phyloP scores from a whole-genome alignment of 768 basidiomycete genomes.

The Scleroderma citrinum region DNA sequence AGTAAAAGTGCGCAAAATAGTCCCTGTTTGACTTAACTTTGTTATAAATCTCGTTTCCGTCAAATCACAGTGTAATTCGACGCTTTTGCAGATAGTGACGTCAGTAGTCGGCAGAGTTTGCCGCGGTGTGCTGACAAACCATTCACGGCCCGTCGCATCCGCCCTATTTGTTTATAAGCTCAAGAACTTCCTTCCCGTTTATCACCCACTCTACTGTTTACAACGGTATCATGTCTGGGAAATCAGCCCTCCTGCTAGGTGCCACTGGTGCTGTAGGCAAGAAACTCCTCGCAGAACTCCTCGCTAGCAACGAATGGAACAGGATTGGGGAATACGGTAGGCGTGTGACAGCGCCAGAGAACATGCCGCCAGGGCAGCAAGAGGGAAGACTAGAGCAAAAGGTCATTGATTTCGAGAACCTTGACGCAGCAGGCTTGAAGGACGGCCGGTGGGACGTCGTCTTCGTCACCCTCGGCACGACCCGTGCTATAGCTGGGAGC shows the following conservation, averaged over 20 bases:
- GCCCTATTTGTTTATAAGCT: too few relatives aligned
- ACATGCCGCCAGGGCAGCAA: conserved; percentile 27
- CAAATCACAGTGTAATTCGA: too few relatives aligned
- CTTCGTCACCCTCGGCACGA: conserved; percentile 71
- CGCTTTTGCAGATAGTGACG: too few relatives aligned
- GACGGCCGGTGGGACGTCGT: conserved; percentile 69
- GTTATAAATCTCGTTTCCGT: too few relatives aligned
- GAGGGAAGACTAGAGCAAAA: conserved; percentile 61
- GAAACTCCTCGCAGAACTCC: conserved; percentile 53
- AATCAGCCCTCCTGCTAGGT: conserved; percentile 65
- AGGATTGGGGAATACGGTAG: conserved; percentile 70
- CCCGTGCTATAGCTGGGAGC: conserved; percentile 52
- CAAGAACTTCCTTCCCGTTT: not conserved
- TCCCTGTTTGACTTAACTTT: too few relatives aligned
- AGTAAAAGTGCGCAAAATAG: too few relatives aligned
- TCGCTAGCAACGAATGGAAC: conserved; percentile 48
- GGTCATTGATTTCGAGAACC: conserved; percentile 62
- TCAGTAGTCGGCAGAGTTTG: too few relatives aligned
- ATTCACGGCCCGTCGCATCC: too few relatives aligned
- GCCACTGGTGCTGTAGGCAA: conserved; percentile 69
- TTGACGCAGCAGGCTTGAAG: conserved; percentile 45
- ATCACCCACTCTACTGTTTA: not conserved
- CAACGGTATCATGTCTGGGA: conserved; percentile 3
- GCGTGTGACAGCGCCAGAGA: conserved; percentile 42
- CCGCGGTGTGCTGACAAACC: too few relatives aligned